These are phyloP conservation scores for Postia placenta DNA, from an alignment of 768 basidiomycete genomes.

Conservation along the genomic window DNA sequence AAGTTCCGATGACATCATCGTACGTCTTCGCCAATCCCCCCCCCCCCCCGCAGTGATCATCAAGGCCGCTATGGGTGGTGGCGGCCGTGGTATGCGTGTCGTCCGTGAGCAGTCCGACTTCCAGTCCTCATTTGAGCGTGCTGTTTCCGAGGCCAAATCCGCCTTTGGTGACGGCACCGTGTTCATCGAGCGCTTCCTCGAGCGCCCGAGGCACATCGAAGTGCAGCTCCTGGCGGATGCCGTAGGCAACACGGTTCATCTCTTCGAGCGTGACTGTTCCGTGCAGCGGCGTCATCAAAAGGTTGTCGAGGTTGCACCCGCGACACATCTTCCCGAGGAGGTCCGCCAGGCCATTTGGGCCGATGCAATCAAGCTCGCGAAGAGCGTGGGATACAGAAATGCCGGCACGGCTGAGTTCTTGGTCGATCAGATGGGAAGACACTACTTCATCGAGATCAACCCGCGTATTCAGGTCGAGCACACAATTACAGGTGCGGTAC, in stretches of 20 bases:
- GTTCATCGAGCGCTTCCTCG: conserved; percentile 97
- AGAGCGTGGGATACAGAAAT: conserved; percentile 91
- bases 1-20: conserved; percentile 10
- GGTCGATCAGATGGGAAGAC: conserved; percentile 92
- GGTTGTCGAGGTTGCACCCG: conserved; percentile 97
- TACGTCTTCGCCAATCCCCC: background rate
- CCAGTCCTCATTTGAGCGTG: conserved; percentile 82
- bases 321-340: conserved; percentile 88
- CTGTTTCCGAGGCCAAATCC: conserved; percentile 90
- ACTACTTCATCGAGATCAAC: conserved; percentile 99
- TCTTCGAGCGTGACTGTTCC: conserved; percentile 99
- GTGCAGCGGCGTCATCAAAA: conserved; percentile 98
- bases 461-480: conserved; percentile 99
- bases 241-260: conserved; percentile 90
- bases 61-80: conserved; percentile 99
- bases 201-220: conserved; percentile 96
- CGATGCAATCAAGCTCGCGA: conserved; percentile 93
- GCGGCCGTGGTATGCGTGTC: conserved; percentile 98
- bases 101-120: conserved; percentile 93
- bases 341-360: conserved; percentile 79
- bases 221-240: conserved; percentile 93
- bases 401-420: conserved; percentile 98
- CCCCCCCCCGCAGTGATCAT: conserved; percentile 69
- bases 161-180: conserved; percentile 99
- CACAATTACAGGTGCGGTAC: conserved; percentile 82